phyloP scores from a whole-genome alignment of 2,329 filamentous ascomycete species.

The Colletotrichum endophyticum region DNA sequence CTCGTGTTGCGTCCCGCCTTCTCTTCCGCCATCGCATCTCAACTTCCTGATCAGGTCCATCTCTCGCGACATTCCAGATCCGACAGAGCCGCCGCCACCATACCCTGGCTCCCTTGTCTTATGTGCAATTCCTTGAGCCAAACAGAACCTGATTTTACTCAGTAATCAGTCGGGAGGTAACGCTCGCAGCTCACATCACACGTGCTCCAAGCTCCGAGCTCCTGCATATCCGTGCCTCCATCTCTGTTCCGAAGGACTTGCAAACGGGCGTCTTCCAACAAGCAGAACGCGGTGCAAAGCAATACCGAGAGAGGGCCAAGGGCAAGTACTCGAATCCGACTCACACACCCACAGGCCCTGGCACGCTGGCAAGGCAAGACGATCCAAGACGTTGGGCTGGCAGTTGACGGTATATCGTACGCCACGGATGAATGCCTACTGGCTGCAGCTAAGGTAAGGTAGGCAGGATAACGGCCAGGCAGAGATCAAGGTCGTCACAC shows the following conservation, averaged over 20 bases:
- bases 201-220: constrained; percentile 4
- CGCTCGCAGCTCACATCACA: background rate
- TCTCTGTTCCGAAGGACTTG: background rate
- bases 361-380: background rate
- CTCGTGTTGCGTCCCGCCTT: background rate
- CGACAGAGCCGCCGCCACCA: constrained; percentile 17
- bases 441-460: background rate
- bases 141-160: background rate
- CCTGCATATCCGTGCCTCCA: constrained; percentile 19
- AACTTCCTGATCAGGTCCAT: constrained; percentile 4
- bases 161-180: constrained; percentile 3
- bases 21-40: constrained; percentile 12
- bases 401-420: background rate
- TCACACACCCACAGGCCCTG: background rate
- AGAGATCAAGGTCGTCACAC: constrained; percentile 14
- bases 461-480: background rate
- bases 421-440: background rate
- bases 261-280: background rate
- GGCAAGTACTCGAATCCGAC: background rate
- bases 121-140: background rate
- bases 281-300: background rate
- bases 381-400: background rate
- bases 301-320: background rate
- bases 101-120: constrained; percentile 1
- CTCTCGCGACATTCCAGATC: constrained; percentile 15